Conservation (phyloP, 2,329 filamentous ascomycete genomes). For the Sporothrix phasma region DNA sequence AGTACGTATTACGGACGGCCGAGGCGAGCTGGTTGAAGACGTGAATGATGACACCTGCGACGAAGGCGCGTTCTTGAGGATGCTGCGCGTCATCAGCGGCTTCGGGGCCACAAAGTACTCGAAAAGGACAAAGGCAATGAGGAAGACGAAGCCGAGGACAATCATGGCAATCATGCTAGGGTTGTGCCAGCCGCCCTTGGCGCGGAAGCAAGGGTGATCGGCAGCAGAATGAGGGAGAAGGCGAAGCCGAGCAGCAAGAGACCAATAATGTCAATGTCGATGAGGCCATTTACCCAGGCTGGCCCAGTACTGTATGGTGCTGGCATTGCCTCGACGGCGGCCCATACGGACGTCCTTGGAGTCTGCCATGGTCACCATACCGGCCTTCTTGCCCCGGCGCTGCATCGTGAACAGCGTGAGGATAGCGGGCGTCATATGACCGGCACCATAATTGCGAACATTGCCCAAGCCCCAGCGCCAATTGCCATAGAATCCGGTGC, state of each 20-base stretch:
- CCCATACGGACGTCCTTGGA: conserved; percentile 29
- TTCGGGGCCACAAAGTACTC: conserved; percentile 42
- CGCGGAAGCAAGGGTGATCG: conserved; percentile 30
- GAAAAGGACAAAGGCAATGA: conserved; percentile 42
- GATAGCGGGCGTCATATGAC: conserved; percentile 44
- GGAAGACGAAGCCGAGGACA: conserved; percentile 30
- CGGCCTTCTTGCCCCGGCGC: conserved; percentile 28
- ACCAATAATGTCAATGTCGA: conserved; percentile 36
- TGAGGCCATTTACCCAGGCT: conserved; percentile 17
- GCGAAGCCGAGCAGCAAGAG: conserved; percentile 38
- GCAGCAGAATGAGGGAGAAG: conserved; percentile 40
- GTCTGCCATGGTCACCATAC: conserved; percentile 34
- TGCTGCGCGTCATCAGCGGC: conserved; percentile 47
- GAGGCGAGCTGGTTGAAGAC: conserved; percentile 48
- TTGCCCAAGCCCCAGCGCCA: conserved; percentile 55
- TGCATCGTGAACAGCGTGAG: conserved; percentile 41
- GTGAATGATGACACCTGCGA: conserved; percentile 57
- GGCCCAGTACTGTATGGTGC: conserved; percentile 20
- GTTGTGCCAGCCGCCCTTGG: conserved; percentile 29
- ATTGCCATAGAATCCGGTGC: conserved; percentile 28
- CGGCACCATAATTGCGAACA: conserved; percentile 51
- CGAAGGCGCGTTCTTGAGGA: conserved; percentile 52
- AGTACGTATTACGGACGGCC: conserved; percentile 41
- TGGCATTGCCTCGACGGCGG: conserved; percentile 11
- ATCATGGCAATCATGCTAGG: conserved; percentile 34